These are phyloP conservation scores for Trichoderma lentiforme DNA, from an alignment of 2,329 filamentous ascomycete species.

Conservation along the genomic window DNA sequence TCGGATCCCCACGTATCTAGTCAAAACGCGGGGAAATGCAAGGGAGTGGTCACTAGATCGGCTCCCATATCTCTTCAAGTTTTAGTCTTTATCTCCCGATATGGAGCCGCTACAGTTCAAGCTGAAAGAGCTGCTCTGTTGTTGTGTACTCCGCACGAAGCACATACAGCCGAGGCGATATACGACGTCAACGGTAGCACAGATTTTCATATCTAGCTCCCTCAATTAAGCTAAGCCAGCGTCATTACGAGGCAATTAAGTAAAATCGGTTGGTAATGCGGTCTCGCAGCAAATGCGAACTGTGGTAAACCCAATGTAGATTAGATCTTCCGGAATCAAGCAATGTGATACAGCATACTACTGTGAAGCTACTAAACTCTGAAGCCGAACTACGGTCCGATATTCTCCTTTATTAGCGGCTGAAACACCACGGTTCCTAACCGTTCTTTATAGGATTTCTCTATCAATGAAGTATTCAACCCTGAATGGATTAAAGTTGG, in stretches of 20 bases:
- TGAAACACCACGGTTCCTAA: neutral
- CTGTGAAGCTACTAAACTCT: neutral
- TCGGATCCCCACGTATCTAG: neutral
- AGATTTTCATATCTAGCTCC: neutral
- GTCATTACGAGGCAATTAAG: neutral
- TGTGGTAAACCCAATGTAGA: neutral
- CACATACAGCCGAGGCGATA: neutral
- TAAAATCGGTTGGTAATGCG: neutral
- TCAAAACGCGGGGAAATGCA: neutral
- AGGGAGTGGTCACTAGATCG: neutral
- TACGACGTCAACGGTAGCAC: neutral
- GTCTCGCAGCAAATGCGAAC: neutral
- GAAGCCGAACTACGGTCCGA: neutral
- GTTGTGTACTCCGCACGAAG: neutral
- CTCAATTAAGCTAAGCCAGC: neutral
- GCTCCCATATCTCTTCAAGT: neutral
- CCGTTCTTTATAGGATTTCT: neutral
- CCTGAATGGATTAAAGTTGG: neutral
- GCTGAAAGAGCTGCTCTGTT: neutral
- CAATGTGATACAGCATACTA: neutral
- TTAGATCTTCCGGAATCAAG: neutral
- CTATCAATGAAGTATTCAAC: neutral
- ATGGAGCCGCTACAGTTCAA: neutral
- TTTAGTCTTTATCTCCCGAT: neutral
- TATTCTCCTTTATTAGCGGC: neutral